Evolutionary conservation across 148 eudicot species (phyloP), one percentile per base, ranked within the genome.

Genomic region (Vaccinium darrowii): DNA sequence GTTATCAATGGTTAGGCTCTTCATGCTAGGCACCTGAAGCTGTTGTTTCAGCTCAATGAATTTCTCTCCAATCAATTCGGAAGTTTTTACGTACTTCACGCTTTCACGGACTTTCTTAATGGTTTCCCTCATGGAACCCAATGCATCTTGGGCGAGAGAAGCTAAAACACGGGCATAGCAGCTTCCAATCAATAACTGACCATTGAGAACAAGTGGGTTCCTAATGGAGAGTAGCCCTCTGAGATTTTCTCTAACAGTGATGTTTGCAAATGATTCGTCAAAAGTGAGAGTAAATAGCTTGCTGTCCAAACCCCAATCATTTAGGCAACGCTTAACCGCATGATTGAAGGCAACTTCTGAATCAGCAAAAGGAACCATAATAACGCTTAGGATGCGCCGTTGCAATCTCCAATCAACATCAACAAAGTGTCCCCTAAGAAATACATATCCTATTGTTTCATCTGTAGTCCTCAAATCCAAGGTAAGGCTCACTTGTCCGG

Each of bases 281-380:
- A 94, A 87, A 74, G 98, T 91, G 65, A 97, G 88, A 25, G 98
- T 90, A 85, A 95, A 90, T 71, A 95, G 84, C 91, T 89, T 97
- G 89, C 84, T 89, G 78, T 91, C 93, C 81, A 90, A 81, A 75
- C 87, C 77, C 99, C 99, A 97, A 80, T 92, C 92, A 78, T 88
- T 86, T 47, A 97, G 81, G 75, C 98, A 95, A 83, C 90, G 85
- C 79, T 81, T 86, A 69, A 97, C 85, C 82, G 98, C 95, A 81
- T 91, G 86, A 84, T 88, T 90, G 52, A 88, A 93, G 78, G 94
- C 95, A 84, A 78, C 83, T 85, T 91, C 95, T 23, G 99, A 95
- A 52, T 93, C 94, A 7, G 93, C 93, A 88, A 85, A 92, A 0
- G 93, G 94, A 62, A 97, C 88, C 78, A 78, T n/a, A 15, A 92